Evolutionary conservation across 306 rosid species (phyloP).

Genomic region (Cucurbita moschata): DNA sequence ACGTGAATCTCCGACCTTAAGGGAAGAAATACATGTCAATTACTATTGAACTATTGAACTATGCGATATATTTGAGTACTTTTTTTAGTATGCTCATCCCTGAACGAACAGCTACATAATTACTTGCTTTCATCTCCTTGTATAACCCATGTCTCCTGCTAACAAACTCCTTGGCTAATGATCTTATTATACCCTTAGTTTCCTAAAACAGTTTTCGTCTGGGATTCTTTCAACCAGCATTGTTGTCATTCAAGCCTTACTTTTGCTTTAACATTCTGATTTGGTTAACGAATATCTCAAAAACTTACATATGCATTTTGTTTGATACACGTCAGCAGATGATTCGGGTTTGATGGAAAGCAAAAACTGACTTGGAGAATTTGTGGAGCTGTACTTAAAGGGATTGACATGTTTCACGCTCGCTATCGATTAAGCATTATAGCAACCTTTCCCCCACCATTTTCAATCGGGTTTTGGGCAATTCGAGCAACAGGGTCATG

Average conservation of each 20-base stretch:
- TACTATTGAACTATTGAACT: no score
- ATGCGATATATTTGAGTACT: no score
- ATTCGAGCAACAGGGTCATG: background rate
- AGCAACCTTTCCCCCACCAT: background rate
- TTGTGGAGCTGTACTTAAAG: background rate
- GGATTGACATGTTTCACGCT: background rate
- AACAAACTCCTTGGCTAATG: background rate
- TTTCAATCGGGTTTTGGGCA: background rate
- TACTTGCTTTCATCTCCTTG: background rate
- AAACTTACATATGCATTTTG: background rate
- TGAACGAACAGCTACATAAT: no score
- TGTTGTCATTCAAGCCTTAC: background rate
- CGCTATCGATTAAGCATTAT: background rate
- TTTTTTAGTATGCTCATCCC: background rate
- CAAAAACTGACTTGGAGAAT: background rate
- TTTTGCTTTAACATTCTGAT: background rate
- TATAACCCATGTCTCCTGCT: background rate
- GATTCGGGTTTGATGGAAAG: conserved; percentile 5
- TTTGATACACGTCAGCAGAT: background rate
- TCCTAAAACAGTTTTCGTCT: background rate
- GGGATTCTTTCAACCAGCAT: background rate
- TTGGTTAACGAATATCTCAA: background rate
- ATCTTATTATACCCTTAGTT: background rate
- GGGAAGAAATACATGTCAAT: no score
- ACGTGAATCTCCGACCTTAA: no score